Evolutionary conservation across 768 basidiomycete species (phyloP), one percentile per base, ranked within the genome.

Genomic region (Lactarius sp.): DNA sequence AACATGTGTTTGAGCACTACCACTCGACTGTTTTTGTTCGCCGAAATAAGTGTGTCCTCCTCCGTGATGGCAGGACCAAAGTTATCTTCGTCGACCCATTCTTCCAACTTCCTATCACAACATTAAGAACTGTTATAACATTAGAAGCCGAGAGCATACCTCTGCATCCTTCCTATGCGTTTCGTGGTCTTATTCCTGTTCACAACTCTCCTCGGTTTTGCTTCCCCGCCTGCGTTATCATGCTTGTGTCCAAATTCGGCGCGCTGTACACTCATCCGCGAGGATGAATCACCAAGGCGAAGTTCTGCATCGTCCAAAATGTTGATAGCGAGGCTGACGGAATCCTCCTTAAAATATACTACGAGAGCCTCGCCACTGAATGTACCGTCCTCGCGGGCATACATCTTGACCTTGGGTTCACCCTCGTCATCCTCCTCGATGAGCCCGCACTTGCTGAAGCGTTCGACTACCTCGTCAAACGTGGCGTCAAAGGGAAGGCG

Each of bases 1-100:
- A 99, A 99, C 94, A 98, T 98, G 70, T 93, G 86, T 73, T 92
- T 95, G 66, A 99, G 77, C 0, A 99, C 93, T 9, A 97, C 95
- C 4, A 98, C 88, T 37, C 94, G 83, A 72, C 80, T 81, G 70
- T 81, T 82, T 71, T 83, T 80, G 72, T 83, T 83, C 36, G 73
- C 72, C 6, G 75, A 71, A 27, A 77, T 74, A 34, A 69, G 71
- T 22, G 76, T 73, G 66, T 88, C 86, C 54, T 82, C 81, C 22
- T 81, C 80, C 18, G 84, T 80, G 56, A 81, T 77, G 16, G 80
- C 73, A 0, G 91, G 91, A 6, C 93, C 94, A 68, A 93, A 93
- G 2, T 92, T 92, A 66, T 95, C 94, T 72, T 93, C 92, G 37
- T 92, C 94, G 62, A 92, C 88, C 96, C 96, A 98, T 70, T 97